Evolutionary conservation across 2,329 filamentous ascomycete species (phyloP).

Genomic region (Diatrype stigma): DNA sequence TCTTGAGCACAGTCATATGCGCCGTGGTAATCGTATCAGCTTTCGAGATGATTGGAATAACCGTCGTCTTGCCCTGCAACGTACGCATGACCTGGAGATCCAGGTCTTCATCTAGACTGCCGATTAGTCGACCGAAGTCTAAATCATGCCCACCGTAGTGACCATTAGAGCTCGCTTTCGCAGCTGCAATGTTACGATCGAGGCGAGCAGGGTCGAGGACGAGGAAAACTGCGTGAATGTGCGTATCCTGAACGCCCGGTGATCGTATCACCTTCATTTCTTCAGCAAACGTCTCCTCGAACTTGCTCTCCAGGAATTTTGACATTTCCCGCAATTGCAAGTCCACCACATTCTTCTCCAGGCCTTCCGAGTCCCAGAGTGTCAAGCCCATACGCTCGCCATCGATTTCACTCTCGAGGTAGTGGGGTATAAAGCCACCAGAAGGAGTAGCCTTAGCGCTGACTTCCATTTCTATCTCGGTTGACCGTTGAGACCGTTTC

Average conservation of each 20-base stretch:
- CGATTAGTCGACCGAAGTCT: slow-evolving; percentile 47
- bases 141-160: slow-evolving; percentile 45
- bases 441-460: slow-evolving; percentile 47
- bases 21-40: slow-evolving; percentile 93
- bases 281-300: slow-evolving; percentile 94
- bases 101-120: slow-evolving; percentile 78
- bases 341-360: slow-evolving; percentile 94
- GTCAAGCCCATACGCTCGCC: slow-evolving; percentile 88
- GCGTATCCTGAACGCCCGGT: slow-evolving; percentile 88
- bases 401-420: slow-evolving; percentile 91
- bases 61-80: slow-evolving; percentile 87
- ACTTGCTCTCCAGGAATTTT: slow-evolving; percentile 92
- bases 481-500: slow-evolving; percentile 58
- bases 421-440: slow-evolving; percentile 79
- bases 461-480: slow-evolving; percentile 53
- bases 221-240: slow-evolving; percentile 94
- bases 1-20: slow-evolving; percentile 91
- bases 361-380: slow-evolving; percentile 91
- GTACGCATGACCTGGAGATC: slow-evolving; percentile 87
- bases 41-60: slow-evolving; percentile 93
- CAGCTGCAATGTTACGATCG: slow-evolving; percentile 72
- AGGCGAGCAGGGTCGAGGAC: slow-evolving; percentile 84
- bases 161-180: slow-evolving; percentile 52
- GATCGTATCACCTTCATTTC: slow-evolving; percentile 97
- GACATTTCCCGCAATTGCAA: slow-evolving; percentile 89